A percentile compares a stretch with the other conserved stretches of the same genome.
These are phyloP conservation scores for Colletotrichum coccodes DNA, from an alignment of 2,329 filamentous ascomycete species.

Conservation along the genomic window DNA sequence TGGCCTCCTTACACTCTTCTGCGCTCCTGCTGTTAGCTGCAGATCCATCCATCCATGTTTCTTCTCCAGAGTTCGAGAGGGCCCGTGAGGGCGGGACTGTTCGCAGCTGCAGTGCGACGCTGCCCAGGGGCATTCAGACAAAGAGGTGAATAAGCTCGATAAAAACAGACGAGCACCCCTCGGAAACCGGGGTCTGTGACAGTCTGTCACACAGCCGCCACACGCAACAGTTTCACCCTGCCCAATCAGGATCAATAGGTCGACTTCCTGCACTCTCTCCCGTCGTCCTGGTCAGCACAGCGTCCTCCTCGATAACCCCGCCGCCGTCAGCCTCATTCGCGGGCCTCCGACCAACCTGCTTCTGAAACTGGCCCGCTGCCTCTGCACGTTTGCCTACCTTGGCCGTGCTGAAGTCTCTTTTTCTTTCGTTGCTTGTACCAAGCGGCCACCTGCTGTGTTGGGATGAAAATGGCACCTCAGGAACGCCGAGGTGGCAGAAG, in stretches of 20 bases:
- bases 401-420: conserved; percentile 11
- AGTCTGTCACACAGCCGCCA: conserved; percentile 33
- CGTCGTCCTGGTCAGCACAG: neutral
- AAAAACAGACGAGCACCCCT: neutral
- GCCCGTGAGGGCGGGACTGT: neutral
- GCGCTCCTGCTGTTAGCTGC: conserved; percentile 28
- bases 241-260: neutral
- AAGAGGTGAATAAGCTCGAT: neutral
- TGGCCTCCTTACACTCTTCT: neutral
- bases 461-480: conserved; percentile 12
- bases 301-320: neutral
- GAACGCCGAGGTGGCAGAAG: conserved; percentile 26
- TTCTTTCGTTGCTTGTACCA: neutral
- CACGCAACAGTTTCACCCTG: conserved; percentile 31
- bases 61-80: neutral
- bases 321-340: conserved; percentile 13
- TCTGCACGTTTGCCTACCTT: neutral
- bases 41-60: conserved; percentile 19
- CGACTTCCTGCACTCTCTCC: neutral
- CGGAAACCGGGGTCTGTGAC: conserved; percentile 35
- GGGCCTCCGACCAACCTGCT: conserved; percentile 19
- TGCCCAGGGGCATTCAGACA: neutral
- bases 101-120: neutral
- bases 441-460: conserved; percentile 1
- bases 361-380: conserved; percentile 29